Evolutionary conservation across 2,329 filamentous ascomycete genomes (phyloP).

Genomic region (Microdochium paspali): DNA sequence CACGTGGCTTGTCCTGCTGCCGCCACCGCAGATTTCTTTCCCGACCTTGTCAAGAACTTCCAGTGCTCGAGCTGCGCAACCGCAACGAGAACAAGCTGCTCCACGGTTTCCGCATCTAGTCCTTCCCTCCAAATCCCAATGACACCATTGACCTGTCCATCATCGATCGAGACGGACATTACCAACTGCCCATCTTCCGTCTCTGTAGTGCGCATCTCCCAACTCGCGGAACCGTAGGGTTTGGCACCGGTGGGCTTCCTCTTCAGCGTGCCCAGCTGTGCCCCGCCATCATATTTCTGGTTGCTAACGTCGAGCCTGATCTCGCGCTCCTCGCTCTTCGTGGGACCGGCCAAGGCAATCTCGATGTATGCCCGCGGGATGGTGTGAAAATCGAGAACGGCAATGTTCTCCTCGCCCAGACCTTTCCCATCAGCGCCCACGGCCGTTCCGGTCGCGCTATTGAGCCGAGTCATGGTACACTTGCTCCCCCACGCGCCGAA

Average conservation of each 20-base stretch:
- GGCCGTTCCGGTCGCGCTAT: too few relatives aligned
- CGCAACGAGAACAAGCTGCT: neutral
- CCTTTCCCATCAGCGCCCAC: too few relatives aligned
- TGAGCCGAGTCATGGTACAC: neutral
- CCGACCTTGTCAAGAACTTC: neutral
- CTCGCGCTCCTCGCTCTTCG: neutral
- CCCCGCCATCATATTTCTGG: neutral
- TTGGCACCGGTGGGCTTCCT: neutral
- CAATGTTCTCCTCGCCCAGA: neutral
- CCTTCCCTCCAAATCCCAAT: neutral
- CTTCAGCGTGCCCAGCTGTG: neutral
- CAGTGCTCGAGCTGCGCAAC: neutral
- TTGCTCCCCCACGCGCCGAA: neutral
- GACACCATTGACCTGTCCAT: neutral
- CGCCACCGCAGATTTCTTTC: neutral
- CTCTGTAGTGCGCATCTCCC: neutral
- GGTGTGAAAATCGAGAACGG: neutral
- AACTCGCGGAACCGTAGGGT: neutral
- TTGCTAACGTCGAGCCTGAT: neutral
- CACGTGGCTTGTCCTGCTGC: too few relatives aligned
- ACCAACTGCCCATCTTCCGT: neutral
- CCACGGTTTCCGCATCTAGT: neutral
- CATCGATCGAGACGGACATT: neutral
- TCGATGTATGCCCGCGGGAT: neutral
- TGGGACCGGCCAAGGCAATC: neutral